phyloP scores from a whole-genome alignment of 2,329 filamentous ascomycete genomes.

The Pseudopithomyces maydicus region DNA sequence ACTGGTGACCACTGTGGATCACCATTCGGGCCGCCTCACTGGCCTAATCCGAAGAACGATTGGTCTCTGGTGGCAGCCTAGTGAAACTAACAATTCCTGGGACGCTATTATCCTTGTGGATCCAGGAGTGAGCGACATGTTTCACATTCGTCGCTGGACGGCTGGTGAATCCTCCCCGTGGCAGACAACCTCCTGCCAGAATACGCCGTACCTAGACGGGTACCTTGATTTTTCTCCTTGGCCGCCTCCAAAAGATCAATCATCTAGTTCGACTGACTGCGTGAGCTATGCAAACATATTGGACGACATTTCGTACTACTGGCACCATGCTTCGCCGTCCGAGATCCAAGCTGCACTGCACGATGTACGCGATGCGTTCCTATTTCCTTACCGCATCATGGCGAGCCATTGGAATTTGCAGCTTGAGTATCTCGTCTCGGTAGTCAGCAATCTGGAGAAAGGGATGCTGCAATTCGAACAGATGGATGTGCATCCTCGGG shows the following conservation, averaged over 20 bases:
- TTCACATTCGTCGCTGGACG: conserved; percentile 7
- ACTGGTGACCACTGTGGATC: conserved; percentile 11
- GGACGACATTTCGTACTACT: conserved; percentile 5
- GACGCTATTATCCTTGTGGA: conserved; percentile 5
- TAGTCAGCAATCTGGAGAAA: conserved; percentile 12
- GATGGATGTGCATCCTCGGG: conserved; percentile 11
- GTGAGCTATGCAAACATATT: not conserved
- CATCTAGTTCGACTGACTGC: not conserved
- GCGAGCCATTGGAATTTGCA: conserved; percentile 11
- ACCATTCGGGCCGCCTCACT: conserved; percentile 3
- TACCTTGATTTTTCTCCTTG: conserved; percentile 4
- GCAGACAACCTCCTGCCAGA: not conserved
- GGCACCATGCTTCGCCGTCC: not conserved
- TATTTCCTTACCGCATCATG: conserved; percentile 6
- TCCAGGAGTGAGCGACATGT: not conserved
- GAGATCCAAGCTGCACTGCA: conserved; percentile 68
- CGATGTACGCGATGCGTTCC: conserved; percentile 69
- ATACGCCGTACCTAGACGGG: conserved; percentile 5
- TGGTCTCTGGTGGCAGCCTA: conserved; percentile 7
- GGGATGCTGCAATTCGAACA: conserved; percentile 11
- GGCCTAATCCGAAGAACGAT: conserved; percentile 10
- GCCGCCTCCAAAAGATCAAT: not conserved
- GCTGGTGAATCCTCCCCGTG: not conserved
- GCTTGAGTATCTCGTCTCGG: conserved; percentile 10
- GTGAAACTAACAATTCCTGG: not conserved